Evolutionary conservation across 768 basidiomycete species (phyloP).

Genomic region (Strobilomyces dryophilus): DNA sequence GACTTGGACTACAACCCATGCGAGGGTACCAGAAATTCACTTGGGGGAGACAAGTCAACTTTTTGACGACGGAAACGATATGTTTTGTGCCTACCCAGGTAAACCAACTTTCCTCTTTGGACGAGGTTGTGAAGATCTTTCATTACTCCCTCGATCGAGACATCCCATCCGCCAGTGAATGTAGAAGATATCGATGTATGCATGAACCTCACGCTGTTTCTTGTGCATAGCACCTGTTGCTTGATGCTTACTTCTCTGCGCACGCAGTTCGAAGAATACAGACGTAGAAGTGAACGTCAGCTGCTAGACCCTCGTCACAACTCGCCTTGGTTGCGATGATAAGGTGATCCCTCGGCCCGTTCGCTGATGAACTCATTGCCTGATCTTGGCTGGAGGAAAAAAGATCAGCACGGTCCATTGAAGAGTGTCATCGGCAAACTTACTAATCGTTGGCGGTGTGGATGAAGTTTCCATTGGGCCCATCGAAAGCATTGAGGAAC

Average conservation of each 20-base stretch:
- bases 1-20: constrained; percentile 38
- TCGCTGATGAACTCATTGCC: constrained; percentile 50
- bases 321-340: constrained; percentile 41
- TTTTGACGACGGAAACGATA: neutral
- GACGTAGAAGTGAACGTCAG: constrained; percentile 1
- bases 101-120: constrained; percentile 41
- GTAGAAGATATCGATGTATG: constrained; percentile 54
- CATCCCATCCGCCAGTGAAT: constrained; percentile 49
- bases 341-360: constrained; percentile 49
- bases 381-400: constrained; percentile 45
- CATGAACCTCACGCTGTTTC: constrained; percentile 37
- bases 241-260: constrained; percentile 9
- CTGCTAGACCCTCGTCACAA: too few relatives aligned
- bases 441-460: constrained; percentile 47
- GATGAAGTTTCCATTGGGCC: constrained; percentile 46
- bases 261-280: constrained; percentile 20
- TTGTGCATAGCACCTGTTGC: constrained; percentile 28
- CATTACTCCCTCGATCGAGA: constrained; percentile 44
- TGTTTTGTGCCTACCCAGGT: constrained; percentile 20
- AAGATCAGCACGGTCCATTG: too few relatives aligned
- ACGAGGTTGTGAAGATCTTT: constrained; percentile 41
- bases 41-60: neutral
- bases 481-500: constrained; percentile 34
- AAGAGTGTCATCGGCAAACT: constrained; percentile 5
- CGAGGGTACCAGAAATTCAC: constrained; percentile 34